These are phyloP conservation scores for Stephania japonica DNA, from an alignment of 164 flowering plant species.

Conservation along the genomic window DNA sequence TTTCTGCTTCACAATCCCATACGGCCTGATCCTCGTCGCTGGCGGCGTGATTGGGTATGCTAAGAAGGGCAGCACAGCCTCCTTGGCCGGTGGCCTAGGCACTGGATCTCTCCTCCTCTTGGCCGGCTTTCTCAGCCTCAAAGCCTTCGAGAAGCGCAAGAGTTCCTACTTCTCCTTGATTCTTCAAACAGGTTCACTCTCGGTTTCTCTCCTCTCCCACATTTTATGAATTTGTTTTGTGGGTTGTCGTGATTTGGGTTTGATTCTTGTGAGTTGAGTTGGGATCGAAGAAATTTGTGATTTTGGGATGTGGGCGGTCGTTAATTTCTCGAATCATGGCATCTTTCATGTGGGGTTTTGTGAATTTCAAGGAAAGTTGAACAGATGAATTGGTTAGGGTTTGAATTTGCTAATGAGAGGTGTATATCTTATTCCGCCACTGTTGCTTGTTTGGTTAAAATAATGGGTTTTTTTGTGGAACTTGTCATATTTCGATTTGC, in stretches of 20 bases:
- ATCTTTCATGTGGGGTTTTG: background rate
- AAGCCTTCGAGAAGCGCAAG: constrained; percentile 61
- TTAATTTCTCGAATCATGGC: background rate
- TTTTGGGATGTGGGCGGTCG: background rate
- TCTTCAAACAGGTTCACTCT: constrained; percentile 56
- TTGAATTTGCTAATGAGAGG: background rate
- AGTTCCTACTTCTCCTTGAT: constrained; percentile 58
- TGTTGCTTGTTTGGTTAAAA: too few relatives aligned
- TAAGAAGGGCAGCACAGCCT: constrained; percentile 67
- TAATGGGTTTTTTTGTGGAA: background rate
- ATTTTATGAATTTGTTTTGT: background rate
- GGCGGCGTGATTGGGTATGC: constrained; percentile 77
- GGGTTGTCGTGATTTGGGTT: too few relatives aligned
- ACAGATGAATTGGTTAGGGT: background rate
- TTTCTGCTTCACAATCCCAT: constrained; percentile 96
- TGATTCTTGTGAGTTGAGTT: background rate
- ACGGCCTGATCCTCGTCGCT: constrained; percentile 50
- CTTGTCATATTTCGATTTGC: background rate
- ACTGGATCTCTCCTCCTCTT: constrained; percentile 64
- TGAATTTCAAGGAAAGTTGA: background rate
- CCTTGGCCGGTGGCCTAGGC: constrained; percentile 75
- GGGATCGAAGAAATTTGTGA: background rate
- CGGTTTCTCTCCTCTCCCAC: background rate
- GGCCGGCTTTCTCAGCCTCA: constrained; percentile 76
- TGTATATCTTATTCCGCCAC: background rate